A percentile compares a stretch with the other conserved stretches of the same genome.
These are phyloP conservation scores for Trifolium repens DNA, from an alignment of 306 rosid genomes.

Conservation along the genomic window DNA sequence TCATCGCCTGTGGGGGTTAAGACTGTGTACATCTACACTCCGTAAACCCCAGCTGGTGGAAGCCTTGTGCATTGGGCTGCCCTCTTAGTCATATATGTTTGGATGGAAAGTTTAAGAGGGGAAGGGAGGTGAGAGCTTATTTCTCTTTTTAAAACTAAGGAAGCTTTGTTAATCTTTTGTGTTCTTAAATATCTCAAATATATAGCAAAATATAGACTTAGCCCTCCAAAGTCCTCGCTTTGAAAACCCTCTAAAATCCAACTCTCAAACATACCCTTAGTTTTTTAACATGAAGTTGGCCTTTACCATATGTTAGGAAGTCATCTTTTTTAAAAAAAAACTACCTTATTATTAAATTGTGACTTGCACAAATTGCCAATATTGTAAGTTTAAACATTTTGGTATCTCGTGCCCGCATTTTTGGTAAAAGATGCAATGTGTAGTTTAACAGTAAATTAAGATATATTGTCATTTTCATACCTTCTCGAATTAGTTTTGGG, in stretches of 20 bases:
- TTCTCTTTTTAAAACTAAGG: no score
- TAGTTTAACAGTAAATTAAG: not conserved
- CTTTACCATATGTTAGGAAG: constrained; percentile 4
- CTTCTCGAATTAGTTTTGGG: constrained; percentile 14
- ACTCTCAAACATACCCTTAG: not conserved
- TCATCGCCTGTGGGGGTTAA: not conserved
- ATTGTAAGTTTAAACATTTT: not conserved
- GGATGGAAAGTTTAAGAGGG: no score
- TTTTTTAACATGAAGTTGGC: not conserved
- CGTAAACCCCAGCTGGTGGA: not conserved
- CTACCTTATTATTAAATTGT: not conserved
- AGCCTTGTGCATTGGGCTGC: not conserved
- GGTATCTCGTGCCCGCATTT: not conserved
- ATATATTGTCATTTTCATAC: not conserved
- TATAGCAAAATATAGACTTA: no score
- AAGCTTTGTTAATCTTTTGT: no score
- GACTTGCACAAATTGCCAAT: not conserved
- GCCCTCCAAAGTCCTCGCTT: no score
- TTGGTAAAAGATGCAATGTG: constrained; percentile 14
- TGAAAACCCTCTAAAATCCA: no score
- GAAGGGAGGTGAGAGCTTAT: no score
- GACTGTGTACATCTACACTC: not conserved
- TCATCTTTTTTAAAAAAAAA: not conserved
- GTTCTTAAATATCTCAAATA: no score
- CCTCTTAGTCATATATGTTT: not conserved